phyloP scores from a whole-genome alignment of 2,329 filamentous ascomycete genomes.

The Pyrenophora graminea region DNA sequence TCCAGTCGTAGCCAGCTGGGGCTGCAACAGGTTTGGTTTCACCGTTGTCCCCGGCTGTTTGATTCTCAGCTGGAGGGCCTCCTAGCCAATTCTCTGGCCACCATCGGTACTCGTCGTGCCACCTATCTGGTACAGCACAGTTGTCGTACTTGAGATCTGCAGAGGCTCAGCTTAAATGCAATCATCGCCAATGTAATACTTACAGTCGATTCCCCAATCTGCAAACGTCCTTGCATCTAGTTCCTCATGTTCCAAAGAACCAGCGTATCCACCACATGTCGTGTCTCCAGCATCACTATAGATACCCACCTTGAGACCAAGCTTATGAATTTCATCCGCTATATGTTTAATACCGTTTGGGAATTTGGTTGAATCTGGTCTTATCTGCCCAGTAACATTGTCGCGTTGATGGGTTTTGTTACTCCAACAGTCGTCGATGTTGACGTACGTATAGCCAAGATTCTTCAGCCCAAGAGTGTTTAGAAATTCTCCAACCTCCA shows the following conservation, averaged over 20 bases:
- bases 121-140: slow-evolving; percentile 44
- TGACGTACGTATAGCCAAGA: slow-evolving; percentile 53
- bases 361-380: slow-evolving; percentile 58
- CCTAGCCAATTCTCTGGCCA: slow-evolving; percentile 45
- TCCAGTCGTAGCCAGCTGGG: slow-evolving; percentile 57
- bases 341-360: slow-evolving; percentile 61
- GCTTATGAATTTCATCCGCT: slow-evolving; percentile 58
- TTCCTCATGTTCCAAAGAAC: slow-evolving; percentile 59
- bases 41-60: slow-evolving; percentile 18
- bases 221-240: slow-evolving; percentile 62
- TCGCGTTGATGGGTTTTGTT: slow-evolving; percentile 48
- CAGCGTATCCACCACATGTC: slow-evolving; percentile 63
- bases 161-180: not conserved
- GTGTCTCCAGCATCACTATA: slow-evolving; percentile 59
- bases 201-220: slow-evolving; percentile 38
- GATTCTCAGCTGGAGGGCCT: slow-evolving; percentile 50
- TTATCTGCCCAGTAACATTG: slow-evolving; percentile 41
- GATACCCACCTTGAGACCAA: slow-evolving; percentile 66
- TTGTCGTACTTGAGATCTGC: slow-evolving; percentile 41
- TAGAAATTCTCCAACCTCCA: slow-evolving; percentile 19
- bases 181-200: not conserved
- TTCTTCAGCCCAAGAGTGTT: slow-evolving; percentile 26
- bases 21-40: slow-evolving; percentile 42
- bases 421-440: slow-evolving; percentile 64
- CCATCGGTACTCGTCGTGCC: slow-evolving; percentile 47